These are phyloP conservation scores for Abrus pulchellus DNA, from an alignment of 306 rosid genomes.

Conservation along the genomic window DNA sequence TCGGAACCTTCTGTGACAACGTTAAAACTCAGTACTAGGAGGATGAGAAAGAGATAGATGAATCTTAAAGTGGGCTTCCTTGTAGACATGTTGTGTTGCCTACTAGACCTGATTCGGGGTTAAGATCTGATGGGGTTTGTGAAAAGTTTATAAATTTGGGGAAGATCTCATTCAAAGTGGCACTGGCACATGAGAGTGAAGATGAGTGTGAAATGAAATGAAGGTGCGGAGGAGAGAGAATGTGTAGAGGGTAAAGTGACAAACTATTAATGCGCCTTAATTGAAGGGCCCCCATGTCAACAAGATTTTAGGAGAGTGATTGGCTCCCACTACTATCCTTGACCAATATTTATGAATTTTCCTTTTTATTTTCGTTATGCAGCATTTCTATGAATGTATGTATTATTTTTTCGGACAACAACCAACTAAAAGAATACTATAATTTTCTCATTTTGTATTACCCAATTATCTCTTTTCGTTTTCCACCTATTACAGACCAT, in stretches of 20 bases:
- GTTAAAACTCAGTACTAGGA: slow-evolving; percentile 55
- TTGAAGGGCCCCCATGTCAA: slow-evolving; percentile 42
- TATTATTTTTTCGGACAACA: too few species aligned
- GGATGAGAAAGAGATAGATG: slow-evolving; percentile 56
- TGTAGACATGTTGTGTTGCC: slow-evolving; percentile 49
- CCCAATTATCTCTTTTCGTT: background rate
- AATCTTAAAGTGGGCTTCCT: slow-evolving; percentile 66
- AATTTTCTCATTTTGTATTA: background rate
- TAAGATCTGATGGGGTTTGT: slow-evolving; percentile 60
- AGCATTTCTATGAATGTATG: too few species aligned
- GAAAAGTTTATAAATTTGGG: slow-evolving; percentile 26
- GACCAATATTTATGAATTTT: slow-evolving; percentile 5
- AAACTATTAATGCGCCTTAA: slow-evolving; percentile 45
- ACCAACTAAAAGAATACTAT: too few species aligned
- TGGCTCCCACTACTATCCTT: slow-evolving; percentile 27
- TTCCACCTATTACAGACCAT: background rate
- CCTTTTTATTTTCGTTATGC: too few species aligned
- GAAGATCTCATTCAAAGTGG: background rate
- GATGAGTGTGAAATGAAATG: slow-evolving; percentile 14
- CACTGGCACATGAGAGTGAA: background rate
- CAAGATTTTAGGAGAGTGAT: slow-evolving; percentile 36
- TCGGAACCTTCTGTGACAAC: slow-evolving; percentile 46
- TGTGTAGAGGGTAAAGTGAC: background rate
- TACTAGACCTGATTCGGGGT: slow-evolving; percentile 32
- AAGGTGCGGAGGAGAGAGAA: background rate